phyloP scores from a whole-genome alignment of 2,329 filamentous ascomycete genomes.

The Colletotrichum tofieldiae region DNA sequence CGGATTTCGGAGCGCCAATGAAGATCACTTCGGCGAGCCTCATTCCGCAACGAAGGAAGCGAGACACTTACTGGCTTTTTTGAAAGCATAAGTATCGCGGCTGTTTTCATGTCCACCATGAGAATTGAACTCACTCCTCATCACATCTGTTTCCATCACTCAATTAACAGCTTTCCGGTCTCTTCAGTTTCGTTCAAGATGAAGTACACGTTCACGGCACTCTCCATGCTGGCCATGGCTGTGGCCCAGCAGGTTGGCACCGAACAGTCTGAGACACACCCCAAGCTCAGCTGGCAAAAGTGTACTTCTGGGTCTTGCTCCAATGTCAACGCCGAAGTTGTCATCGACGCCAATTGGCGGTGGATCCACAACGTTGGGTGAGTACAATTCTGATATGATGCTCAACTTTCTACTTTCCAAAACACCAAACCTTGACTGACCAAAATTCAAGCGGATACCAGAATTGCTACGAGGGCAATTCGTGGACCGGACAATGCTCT shows the following conservation, averaged over 20 bases:
- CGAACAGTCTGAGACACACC: slow-evolving; percentile 47
- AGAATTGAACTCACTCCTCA: slow-evolving; percentile 1
- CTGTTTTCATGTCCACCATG: neutral
- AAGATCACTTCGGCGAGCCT: slow-evolving; percentile 22
- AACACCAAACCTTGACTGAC: neutral
- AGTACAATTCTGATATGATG: neutral
- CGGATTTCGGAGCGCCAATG: neutral
- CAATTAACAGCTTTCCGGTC: neutral
- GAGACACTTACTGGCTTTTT: neutral
- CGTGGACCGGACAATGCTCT: slow-evolving; percentile 49
- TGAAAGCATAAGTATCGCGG: slow-evolving; percentile 26
- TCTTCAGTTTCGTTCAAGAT: slow-evolving; percentile 22
- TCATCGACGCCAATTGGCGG: slow-evolving; percentile 66
- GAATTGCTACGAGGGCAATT: slow-evolving; percentile 57
- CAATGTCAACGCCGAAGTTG: slow-evolving; percentile 58
- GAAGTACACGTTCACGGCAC: slow-evolving; percentile 42
- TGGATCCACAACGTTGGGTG: slow-evolving; percentile 59
- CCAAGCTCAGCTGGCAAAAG: slow-evolving; percentile 48
- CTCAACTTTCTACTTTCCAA: neutral
- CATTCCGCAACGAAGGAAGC: slow-evolving; percentile 17
- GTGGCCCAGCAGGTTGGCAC: slow-evolving; percentile 47
- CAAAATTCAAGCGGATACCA: slow-evolving; percentile 13
- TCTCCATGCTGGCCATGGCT: slow-evolving; percentile 45
- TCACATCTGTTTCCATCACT: neutral
- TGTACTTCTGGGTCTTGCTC: slow-evolving; percentile 53